phyloP scores from a whole-genome alignment of 1,284 basidiomycete genomes.

The Leccinum proliferum region DNA sequence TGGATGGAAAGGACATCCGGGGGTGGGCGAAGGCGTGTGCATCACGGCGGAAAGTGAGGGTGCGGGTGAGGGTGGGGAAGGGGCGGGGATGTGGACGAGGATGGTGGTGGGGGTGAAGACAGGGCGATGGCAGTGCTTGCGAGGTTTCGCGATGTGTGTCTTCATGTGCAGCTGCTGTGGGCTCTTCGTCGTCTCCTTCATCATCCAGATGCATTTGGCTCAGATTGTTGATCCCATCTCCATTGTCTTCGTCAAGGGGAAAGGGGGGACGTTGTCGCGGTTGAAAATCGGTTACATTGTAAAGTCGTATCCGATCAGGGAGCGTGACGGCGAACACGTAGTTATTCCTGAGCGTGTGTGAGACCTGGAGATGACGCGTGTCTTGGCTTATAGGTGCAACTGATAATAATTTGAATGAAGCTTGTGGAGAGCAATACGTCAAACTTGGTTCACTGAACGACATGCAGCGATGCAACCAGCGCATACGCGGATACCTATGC shows the following conservation, averaged over 20 bases:
- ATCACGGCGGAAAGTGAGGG: too few species aligned
- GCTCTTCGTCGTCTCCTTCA: constrained; percentile 24
- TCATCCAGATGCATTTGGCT: constrained; percentile 25
- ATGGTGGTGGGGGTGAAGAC: too few species aligned
- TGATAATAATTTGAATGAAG: constrained; percentile 59
- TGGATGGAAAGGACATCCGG: too few species aligned
- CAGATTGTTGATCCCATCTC: constrained; percentile 14
- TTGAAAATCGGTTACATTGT: constrained; percentile 44
- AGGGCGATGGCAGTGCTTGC: too few species aligned
- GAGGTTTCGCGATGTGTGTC: too few species aligned
- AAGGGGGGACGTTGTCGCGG: constrained; percentile 27
- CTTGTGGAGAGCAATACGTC: constrained; percentile 27
- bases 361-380: constrained; percentile 38
- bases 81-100: too few species aligned
- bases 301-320: constrained; percentile 37
- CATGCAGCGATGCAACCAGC: not conserved
- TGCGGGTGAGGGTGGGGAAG: too few species aligned
- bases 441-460: not conserved
- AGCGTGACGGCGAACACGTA: constrained; percentile 47
- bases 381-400: constrained; percentile 39
- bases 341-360: constrained; percentile 40
- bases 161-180: not conserved
- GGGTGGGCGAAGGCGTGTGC: too few species aligned
- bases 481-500: not conserved
- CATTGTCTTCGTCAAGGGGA: constrained; percentile 17